Percentiles rank a stretch among this genome's conserved stretches.
Conservation (phyloP, 139 green algal species). For the Edaphochlamys debaryana region DNA sequence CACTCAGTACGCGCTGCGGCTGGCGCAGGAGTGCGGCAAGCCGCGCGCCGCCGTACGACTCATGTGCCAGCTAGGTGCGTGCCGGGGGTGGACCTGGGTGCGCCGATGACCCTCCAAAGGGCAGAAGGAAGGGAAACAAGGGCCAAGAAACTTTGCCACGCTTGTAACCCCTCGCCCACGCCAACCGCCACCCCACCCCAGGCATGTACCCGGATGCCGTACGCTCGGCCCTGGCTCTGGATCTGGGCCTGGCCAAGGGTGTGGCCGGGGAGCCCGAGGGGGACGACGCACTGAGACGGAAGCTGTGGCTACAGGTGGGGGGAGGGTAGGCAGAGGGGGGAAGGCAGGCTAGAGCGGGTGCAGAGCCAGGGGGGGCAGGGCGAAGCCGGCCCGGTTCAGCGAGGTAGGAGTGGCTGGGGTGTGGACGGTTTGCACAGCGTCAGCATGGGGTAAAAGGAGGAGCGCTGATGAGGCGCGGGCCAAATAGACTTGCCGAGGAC, state of each 20-base stretch:
- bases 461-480: no score
- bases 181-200: not conserved
- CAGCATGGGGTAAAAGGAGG: no score
- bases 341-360: not conserved
- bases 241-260: conserved; percentile 81
- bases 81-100: no score
- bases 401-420: no score
- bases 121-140: no score
- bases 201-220: conserved; percentile 87
- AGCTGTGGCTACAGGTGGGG: conserved; percentile 93
- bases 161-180: no score
- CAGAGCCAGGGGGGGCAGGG: no score
- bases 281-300: conserved; percentile 68
- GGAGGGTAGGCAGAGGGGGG: no score
- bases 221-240: conserved; percentile 73
- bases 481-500: no score
- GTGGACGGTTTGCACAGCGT: no score
- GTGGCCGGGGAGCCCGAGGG: conserved; percentile 73
- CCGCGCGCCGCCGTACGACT: conserved; percentile 82
- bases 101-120: no score
- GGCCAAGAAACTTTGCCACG: no score
- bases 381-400: not conserved
- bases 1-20: conserved; percentile 82
- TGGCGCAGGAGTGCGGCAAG: conserved; percentile 71
- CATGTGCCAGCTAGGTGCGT: conserved; percentile 76